Percentiles rank a stretch among this genome's conserved stretches.
Conservation (phyloP, 2,329 filamentous ascomycete genomes). For the Neopestalotiopsis sp. region DNA sequence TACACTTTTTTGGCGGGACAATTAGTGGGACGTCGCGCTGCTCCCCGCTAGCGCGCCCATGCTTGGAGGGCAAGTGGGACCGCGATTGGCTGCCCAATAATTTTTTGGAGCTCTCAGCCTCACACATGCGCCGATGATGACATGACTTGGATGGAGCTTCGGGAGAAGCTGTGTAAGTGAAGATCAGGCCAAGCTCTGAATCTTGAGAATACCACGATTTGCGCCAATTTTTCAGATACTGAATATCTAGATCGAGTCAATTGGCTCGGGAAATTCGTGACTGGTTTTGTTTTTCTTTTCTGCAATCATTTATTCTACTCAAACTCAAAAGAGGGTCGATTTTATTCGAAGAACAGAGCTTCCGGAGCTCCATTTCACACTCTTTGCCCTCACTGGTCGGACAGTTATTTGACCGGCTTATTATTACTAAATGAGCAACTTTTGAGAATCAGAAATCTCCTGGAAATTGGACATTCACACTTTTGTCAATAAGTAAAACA, state of each 20-base stretch:
- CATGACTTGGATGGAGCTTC: conserved; percentile 16
- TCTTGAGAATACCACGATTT: neutral
- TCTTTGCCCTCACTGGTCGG: neutral
- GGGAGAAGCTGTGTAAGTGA: conserved; percentile 13
- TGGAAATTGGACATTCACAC: too few relatives aligned
- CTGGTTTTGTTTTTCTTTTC: neutral
- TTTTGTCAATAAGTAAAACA: neutral
- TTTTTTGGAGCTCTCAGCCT: conserved; percentile 23
- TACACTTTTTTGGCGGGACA: neutral
- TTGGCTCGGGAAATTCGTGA: neutral
- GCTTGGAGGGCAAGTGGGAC: neutral
- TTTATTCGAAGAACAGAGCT: neutral
- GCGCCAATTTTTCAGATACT: neutral
- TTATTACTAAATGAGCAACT: neutral
- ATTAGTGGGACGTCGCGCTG: neutral
- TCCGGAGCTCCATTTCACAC: neutral
- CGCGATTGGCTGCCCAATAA: neutral
- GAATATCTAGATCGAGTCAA: neutral
- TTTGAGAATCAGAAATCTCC: neutral
- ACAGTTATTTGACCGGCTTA: neutral
- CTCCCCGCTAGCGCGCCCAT: neutral
- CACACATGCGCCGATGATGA: conserved; percentile 32
- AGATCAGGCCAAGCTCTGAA: neutral
- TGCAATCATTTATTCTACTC: neutral
- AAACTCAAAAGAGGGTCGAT: neutral